Conservation (phyloP, 2,329 filamentous ascomycete species). For the Zalaria sp. region DNA sequence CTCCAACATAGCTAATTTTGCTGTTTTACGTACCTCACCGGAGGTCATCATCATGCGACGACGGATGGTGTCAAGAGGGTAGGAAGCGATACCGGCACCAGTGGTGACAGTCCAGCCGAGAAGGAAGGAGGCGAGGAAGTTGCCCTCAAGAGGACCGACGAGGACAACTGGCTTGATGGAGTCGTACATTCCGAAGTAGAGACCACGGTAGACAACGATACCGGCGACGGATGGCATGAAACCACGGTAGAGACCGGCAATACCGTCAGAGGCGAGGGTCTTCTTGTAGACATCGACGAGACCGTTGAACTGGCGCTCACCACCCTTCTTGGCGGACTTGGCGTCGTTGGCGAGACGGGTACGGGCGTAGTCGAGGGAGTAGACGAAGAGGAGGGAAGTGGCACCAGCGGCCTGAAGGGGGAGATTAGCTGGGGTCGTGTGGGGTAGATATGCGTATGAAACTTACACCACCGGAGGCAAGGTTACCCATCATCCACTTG, state of each 20-base stretch:
- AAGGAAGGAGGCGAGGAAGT: conserved; percentile 98
- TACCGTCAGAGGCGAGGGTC: conserved; percentile 96
- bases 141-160: conserved; percentile 79
- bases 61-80: conserved; percentile 99
- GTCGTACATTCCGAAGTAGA: conserved; percentile 99
- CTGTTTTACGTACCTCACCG: conserved; percentile 42
- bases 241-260: conserved; percentile 99
- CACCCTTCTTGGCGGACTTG: conserved; percentile 94
- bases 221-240: conserved; percentile 98
- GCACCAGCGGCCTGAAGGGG: conserved; percentile 72
- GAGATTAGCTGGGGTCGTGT: conserved; percentile 1
- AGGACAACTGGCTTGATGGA: conserved; percentile 99
- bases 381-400: conserved; percentile 99
- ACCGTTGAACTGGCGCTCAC: conserved; percentile 99
- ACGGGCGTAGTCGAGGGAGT: conserved; percentile 99
- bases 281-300: conserved; percentile 99
- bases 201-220: conserved; percentile 99
- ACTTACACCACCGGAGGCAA: conserved; percentile 98
- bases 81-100: conserved; percentile 99
- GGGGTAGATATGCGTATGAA: neutral
- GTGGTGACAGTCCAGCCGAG: conserved; percentile 99
- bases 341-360: conserved; percentile 99
- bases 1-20: neutral
- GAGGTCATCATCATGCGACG: conserved; percentile 99
- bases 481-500: conserved; percentile 99